Evolutionary conservation across 2,329 filamentous ascomycete species (phyloP), one percentile per base, ranked within the genome.

Genomic region (Sphaerostilbella broomeana): DNA sequence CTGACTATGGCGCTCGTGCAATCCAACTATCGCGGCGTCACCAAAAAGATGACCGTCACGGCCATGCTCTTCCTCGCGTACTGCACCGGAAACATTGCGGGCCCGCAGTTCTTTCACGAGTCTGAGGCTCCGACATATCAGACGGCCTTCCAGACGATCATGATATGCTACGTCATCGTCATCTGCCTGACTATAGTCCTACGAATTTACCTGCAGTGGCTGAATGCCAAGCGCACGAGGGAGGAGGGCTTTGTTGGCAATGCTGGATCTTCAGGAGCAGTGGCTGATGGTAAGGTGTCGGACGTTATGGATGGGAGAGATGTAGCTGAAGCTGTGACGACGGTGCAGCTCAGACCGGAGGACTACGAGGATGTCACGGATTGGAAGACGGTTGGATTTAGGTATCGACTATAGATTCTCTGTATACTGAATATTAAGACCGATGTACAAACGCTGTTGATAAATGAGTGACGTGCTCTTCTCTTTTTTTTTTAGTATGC

Each of bases 31-130:
- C 65, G 68, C 10, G 74, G 74, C 12, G 69, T 75, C 15, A 75
- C 73, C 21, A 78, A 78, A 61, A 78, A 77, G 55, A 73, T 75
- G 65, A 75, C 73, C 6, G 69, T 77, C 40, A 77, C 71, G 2
- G 71, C 71, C 0, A 49, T 77, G 48, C 54, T 77, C 4, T 76
- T 78, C 46, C 51, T 76, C 8, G 68, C 67, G 3, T 78, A 77
- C 47, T 77, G 73, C 38, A 56, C 64, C 1, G 74, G 74, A 2
- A 78, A 77, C 43, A 75, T 78, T 31, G 60, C 63, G 1, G 73
- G 74, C 0, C 74, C 75, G 3, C 73, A 77, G 30, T 67, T 77
- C 48, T 79, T 77, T 53, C 62, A 59, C 30, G 52, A 64, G 3
- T 43, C 49, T 2, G 72, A 78, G 49, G 69, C 65, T 6, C 74